phyloP scores from a whole-genome alignment of 2,329 filamentous ascomycete species.

The Colletotrichum tofieldiae region DNA sequence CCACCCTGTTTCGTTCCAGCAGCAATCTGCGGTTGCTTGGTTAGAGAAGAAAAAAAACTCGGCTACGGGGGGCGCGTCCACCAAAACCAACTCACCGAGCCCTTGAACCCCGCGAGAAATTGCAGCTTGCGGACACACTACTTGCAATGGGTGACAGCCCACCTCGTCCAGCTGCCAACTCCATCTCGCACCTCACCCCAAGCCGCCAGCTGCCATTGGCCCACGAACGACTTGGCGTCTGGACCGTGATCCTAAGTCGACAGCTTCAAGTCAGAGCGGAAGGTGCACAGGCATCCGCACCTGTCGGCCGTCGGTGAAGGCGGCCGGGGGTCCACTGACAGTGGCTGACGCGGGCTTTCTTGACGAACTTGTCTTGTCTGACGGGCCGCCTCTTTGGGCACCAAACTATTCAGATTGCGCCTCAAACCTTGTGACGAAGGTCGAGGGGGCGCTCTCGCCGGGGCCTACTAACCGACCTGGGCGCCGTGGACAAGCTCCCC shows the following conservation, averaged over 20 bases:
- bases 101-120: constrained; percentile 34
- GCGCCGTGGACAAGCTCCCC: constrained; percentile 14
- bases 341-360: constrained; percentile 26
- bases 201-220: constrained; percentile 33
- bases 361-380: constrained; percentile 20
- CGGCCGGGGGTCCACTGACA: constrained; percentile 21
- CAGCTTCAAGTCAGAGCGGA: constrained; percentile 30
- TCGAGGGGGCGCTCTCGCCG: background rate
- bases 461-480: constrained; percentile 13
- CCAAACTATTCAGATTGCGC: constrained; percentile 13
- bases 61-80: constrained; percentile 8
- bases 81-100: constrained; percentile 24
- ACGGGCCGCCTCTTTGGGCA: background rate
- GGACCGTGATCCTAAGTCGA: constrained; percentile 16
- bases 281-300: constrained; percentile 29
- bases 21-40: constrained; percentile 40
- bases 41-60: constrained; percentile 26
- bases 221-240: constrained; percentile 25
- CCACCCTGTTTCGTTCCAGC: constrained; percentile 35
- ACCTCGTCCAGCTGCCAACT: constrained; percentile 23
- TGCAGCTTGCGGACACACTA: constrained; percentile 21
- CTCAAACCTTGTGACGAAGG: constrained; percentile 28
- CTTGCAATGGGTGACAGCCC: constrained; percentile 20
- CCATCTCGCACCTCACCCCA: constrained; percentile 4
- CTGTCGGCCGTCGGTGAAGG: constrained; percentile 24